Evolutionary conservation across 208 protist genomes (phyloP).

Genomic region (Wallacemonas sp.): DNA sequence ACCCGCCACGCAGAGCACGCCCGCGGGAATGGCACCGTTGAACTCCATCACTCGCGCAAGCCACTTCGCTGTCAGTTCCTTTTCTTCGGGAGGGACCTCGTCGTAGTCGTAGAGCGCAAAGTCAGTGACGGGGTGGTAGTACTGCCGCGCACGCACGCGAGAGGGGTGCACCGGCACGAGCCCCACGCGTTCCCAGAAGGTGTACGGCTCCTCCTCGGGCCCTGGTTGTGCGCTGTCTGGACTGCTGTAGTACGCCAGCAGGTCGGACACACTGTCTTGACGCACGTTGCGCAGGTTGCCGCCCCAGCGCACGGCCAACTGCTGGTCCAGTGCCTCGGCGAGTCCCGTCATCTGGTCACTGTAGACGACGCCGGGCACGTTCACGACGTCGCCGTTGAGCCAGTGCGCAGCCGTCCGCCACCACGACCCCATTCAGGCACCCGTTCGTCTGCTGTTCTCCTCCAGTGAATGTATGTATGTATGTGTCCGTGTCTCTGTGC

Average conservation of each 20-base stretch:
- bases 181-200: constrained; percentile 82
- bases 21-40: constrained; percentile 68
- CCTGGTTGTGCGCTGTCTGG: constrained; percentile 18
- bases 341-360: constrained; percentile 51
- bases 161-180: constrained; percentile 78
- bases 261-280: constrained; percentile 42
- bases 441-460: background rate
- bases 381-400: constrained; percentile 24
- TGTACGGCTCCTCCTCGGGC: constrained; percentile 86
- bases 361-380: constrained; percentile 77
- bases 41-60: constrained; percentile 84
- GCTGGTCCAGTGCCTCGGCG: constrained; percentile 16
- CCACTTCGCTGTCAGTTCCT: constrained; percentile 81
- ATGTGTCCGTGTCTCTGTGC: too few species aligned
- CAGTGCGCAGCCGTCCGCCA: constrained; percentile 6
- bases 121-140: constrained; percentile 83
- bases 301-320: constrained; percentile 30
- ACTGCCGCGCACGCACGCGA: constrained; percentile 78
- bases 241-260: constrained; percentile 12
- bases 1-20: constrained; percentile 58
- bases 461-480: background rate
- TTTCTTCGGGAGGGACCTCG: constrained; percentile 79
- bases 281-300: constrained; percentile 75
- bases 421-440: constrained; percentile 3
- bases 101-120: constrained; percentile 89